Conservation (phyloP, 345 rosid species). For the Eucalyptus coolabah region DNA sequence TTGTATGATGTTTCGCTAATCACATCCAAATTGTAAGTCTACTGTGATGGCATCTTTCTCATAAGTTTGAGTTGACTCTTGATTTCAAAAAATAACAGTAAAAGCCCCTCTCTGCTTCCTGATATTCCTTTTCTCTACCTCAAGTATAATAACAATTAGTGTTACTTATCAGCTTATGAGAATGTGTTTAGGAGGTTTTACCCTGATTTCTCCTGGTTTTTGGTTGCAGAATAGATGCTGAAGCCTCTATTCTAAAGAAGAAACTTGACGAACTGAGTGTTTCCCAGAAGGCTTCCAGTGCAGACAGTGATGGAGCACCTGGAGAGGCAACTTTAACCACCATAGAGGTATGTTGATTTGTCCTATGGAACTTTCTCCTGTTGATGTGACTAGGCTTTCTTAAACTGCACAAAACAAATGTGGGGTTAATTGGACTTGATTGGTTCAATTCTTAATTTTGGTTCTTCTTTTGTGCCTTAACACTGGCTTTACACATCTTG, state of each 20-base stretch:
- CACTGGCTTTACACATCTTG: background rate
- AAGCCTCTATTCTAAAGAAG: constrained; percentile 49
- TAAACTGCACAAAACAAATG: background rate
- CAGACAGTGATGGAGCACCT: constrained; percentile 28
- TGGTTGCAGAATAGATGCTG: constrained; percentile 67
- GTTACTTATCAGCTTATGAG: background rate
- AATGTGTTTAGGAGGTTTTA: background rate
- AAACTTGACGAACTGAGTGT: constrained; percentile 42
- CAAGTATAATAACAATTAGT: background rate
- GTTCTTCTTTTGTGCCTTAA: background rate
- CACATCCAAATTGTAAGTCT: background rate
- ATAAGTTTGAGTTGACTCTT: background rate
- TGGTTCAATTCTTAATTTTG: background rate
- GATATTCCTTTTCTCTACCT: background rate
- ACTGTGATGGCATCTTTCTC: background rate
- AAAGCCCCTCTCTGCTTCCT: background rate
- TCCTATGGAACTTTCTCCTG: background rate
- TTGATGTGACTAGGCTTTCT: background rate
- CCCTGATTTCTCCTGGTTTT: background rate
- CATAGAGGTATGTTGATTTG: constrained; percentile 43
- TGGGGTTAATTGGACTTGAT: background rate
- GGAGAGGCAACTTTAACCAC: constrained; percentile 28
- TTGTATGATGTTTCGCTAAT: background rate
- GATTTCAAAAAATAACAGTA: background rate
- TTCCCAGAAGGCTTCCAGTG: constrained; percentile 17